These are phyloP conservation scores for Dysphania ambrosioides DNA, from an alignment of 148 eudicot genomes.

Conservation along the genomic window DNA sequence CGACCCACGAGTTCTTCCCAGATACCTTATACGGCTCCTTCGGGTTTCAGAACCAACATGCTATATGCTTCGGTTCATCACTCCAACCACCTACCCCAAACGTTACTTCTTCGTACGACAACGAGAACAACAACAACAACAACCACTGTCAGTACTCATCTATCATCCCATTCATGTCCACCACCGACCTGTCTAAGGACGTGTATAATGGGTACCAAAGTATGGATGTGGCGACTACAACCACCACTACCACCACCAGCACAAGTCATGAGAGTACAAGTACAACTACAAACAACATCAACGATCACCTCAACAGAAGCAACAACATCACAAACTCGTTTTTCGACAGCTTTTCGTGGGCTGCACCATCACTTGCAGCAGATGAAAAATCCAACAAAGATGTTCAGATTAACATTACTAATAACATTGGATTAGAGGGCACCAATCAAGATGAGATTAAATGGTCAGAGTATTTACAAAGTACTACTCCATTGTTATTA, in stretches of 20 bases:
- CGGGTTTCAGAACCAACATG: slow-evolving; percentile 29
- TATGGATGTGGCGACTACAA: slow-evolving; percentile 6
- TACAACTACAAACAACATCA: slow-evolving; percentile 17
- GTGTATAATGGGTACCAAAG: slow-evolving; percentile 6
- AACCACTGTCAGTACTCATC: slow-evolving; percentile 30
- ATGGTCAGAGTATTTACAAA: slow-evolving; percentile 68
- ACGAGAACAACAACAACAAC: background rate
- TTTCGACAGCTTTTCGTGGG: slow-evolving; percentile 50
- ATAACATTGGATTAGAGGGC: slow-evolving; percentile 26
- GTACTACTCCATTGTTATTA: slow-evolving; percentile 33
- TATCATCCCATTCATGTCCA: slow-evolving; percentile 37
- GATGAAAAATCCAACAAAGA: background rate
- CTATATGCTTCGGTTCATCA: slow-evolving; percentile 34
- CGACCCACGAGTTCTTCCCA: slow-evolving; percentile 39
- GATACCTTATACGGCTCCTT: slow-evolving; percentile 28
- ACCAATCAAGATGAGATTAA: slow-evolving; percentile 52
- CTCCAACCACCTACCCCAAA: slow-evolving; percentile 18
- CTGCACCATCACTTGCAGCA: background rate
- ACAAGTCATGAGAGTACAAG: slow-evolving; percentile 30
- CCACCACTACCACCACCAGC: slow-evolving; percentile 24
- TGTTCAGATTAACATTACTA: slow-evolving; percentile 22
- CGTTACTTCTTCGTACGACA: slow-evolving; percentile 19
- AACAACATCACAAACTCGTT: slow-evolving; percentile 26
- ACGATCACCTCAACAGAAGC: slow-evolving; percentile 19
- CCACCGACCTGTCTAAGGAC: slow-evolving; percentile 7